Evolutionary conservation across 306 rosid species (phyloP).

Genomic region (Quercus parvula): DNA sequence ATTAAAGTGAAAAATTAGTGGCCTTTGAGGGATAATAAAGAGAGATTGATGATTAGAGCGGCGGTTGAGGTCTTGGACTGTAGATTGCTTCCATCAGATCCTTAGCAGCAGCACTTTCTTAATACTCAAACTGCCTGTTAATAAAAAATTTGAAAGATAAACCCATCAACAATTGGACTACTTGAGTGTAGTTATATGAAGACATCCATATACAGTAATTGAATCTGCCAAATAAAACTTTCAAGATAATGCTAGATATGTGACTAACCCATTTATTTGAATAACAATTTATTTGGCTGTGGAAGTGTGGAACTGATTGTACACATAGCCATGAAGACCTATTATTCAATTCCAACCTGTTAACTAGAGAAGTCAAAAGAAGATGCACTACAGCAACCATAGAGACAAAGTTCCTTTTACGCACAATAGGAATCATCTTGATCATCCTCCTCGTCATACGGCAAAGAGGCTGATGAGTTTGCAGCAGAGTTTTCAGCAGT

Average conservation of each 20-base stretch:
- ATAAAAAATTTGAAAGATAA: background rate
- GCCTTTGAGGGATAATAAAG: too few species aligned
- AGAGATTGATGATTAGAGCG: too few species aligned
- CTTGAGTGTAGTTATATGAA: background rate
- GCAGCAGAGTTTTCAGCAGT: conserved; percentile 81
- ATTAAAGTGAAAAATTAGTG: too few species aligned
- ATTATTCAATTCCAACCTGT: conserved; percentile 29
- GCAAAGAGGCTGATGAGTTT: conserved; percentile 50
- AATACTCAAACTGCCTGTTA: background rate
- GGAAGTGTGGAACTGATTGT: conserved; percentile 17
- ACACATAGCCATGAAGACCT: conserved; percentile 15
- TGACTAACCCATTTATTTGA: background rate
- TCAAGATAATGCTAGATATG: conserved; percentile 11
- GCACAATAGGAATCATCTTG: conserved; percentile 33
- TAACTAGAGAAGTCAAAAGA: conserved; percentile 19
- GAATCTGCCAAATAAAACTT: background rate
- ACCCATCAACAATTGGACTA: background rate
- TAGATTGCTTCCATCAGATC: background rate
- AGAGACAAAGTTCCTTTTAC: conserved; percentile 16
- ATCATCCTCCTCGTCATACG: conserved; percentile 33
- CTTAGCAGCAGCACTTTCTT: background rate
- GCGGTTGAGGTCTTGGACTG: too few species aligned
- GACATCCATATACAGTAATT: background rate
- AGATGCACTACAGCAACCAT: conserved; percentile 16
- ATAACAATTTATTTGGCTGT: conserved; percentile 3